Conservation (phyloP, 441 rosid species). For the Euphorbia schlechtendalii region DNA sequence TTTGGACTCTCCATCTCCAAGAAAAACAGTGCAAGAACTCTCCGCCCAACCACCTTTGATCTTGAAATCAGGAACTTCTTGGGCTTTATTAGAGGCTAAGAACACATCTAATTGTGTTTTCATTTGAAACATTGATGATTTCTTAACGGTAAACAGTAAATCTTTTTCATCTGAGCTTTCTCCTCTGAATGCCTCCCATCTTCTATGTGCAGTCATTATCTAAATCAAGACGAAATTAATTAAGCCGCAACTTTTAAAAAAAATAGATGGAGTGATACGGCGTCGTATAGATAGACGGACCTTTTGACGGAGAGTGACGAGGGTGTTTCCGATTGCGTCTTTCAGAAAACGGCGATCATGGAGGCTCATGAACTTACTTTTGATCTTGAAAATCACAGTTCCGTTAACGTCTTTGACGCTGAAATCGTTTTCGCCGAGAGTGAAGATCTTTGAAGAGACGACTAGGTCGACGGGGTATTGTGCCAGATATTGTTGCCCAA, state of each 20-base stretch:
- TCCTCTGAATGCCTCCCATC: constrained; percentile 39
- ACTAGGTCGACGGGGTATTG: constrained; percentile 23
- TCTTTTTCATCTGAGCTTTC: constrained; percentile 25
- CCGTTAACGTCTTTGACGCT: constrained; percentile 21
- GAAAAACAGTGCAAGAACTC: constrained; percentile 26
- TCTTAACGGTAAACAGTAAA: constrained; percentile 29
- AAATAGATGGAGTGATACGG: neutral
- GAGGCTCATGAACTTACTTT: constrained; percentile 21
- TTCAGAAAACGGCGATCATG: constrained; percentile 25
- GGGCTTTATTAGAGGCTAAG: constrained; percentile 26
- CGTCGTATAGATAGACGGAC: neutral
- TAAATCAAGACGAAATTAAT: neutral
- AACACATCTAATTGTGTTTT: constrained; percentile 28
- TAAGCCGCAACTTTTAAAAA: too few relatives aligned
- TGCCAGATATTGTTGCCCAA: constrained; percentile 16
- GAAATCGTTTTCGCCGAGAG: constrained; percentile 19
- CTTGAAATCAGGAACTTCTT: constrained; percentile 28
- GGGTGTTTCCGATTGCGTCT: constrained; percentile 14
- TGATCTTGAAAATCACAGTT: constrained; percentile 23
- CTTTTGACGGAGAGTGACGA: constrained; percentile 17
- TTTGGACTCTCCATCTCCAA: constrained; percentile 26
- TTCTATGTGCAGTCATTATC: constrained; percentile 28
- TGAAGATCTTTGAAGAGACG: constrained; percentile 13
- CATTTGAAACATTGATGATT: constrained; percentile 17
- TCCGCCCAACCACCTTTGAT: constrained; percentile 29